Percentiles rank a stretch among this genome's conserved stretches.
phyloP scores from a whole-genome alignment of 352 stramenopile genomes.

The Detonula confervacea region DNA sequence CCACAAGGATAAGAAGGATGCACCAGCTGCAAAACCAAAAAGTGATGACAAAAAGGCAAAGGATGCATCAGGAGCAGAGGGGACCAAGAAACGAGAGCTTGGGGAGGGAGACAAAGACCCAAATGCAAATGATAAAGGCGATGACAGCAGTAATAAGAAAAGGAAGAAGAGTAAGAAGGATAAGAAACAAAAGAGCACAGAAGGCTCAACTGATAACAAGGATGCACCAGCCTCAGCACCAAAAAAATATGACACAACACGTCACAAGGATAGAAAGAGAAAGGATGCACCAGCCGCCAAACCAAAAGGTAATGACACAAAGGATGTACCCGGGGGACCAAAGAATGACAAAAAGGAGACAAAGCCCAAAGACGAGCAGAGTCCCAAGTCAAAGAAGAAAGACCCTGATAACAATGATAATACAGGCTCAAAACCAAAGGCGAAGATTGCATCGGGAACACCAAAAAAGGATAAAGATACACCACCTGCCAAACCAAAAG shows the following conservation, averaged over 20 bases:
- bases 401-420: too few species aligned
- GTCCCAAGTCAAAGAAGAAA: not conserved
- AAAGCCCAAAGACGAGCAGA: not conserved
- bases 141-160: conserved; percentile 52
- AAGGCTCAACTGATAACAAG: too few species aligned
- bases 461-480: not conserved
- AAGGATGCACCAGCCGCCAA: not conserved
- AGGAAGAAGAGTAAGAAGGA: too few species aligned
- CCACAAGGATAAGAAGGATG: not conserved
- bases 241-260: not conserved
- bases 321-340: not conserved
- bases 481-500: conserved; percentile 8
- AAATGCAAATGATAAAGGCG: conserved; percentile 59
- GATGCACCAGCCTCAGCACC: too few species aligned
- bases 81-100: not conserved
- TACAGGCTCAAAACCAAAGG: not conserved
- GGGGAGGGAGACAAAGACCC: not conserved
- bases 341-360: conserved; percentile 7
- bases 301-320: not conserved
- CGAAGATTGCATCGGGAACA: not conserved
- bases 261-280: not conserved
- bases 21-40: not conserved
- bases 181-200: conserved; percentile 5
- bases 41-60: not conserved
- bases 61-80: conserved; percentile 8